These are phyloP conservation scores for Glarea lozoyensis DNA, from an alignment of 495 filamentous ascomycete species.

Conservation along the genomic window DNA sequence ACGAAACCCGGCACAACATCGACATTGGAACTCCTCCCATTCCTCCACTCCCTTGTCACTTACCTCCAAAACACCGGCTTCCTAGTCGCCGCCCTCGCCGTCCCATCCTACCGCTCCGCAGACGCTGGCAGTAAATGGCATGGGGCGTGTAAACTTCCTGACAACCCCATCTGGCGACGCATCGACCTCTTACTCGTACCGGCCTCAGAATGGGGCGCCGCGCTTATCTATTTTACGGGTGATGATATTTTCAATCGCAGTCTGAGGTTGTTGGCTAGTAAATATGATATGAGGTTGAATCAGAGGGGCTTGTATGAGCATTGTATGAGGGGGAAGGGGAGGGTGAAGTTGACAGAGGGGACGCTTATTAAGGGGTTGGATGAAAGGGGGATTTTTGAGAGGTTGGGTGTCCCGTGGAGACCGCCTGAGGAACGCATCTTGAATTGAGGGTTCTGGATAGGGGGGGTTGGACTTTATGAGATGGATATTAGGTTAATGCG, in stretches of 20 bases:
- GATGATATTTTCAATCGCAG: constrained; percentile 96
- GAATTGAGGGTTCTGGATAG: not conserved
- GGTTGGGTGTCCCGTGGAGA: constrained; percentile 82
- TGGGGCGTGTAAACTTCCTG: constrained; percentile 65
- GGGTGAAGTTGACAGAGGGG: constrained; percentile 58
- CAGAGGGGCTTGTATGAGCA: constrained; percentile 75
- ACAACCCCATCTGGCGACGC: constrained; percentile 54
- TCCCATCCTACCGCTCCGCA: constrained; percentile 24
- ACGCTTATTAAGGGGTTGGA: constrained; percentile 64
- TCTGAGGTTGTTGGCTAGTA: constrained; percentile 71
- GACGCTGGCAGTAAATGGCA: constrained; percentile 61
- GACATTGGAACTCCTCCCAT: constrained; percentile 49
- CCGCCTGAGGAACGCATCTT: constrained; percentile 70
- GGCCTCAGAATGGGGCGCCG: constrained; percentile 72
- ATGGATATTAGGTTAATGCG: too few species aligned
- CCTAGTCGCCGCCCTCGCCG: constrained; percentile 37
- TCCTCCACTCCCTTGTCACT: constrained; percentile 56
- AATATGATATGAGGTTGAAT: constrained; percentile 80
- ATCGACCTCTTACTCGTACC: constrained; percentile 88
- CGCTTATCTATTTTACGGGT: constrained; percentile 90
- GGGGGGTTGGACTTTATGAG: too few species aligned
- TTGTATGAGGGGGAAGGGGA: constrained; percentile 35
- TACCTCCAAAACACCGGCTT: constrained; percentile 53
- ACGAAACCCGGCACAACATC: constrained; percentile 56
- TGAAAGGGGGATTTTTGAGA: constrained; percentile 80